Percentiles rank a stretch among this genome's conserved stretches.
Conservation (phyloP, 148 eudicot genomes). For the Persicaria maculosa region DNA sequence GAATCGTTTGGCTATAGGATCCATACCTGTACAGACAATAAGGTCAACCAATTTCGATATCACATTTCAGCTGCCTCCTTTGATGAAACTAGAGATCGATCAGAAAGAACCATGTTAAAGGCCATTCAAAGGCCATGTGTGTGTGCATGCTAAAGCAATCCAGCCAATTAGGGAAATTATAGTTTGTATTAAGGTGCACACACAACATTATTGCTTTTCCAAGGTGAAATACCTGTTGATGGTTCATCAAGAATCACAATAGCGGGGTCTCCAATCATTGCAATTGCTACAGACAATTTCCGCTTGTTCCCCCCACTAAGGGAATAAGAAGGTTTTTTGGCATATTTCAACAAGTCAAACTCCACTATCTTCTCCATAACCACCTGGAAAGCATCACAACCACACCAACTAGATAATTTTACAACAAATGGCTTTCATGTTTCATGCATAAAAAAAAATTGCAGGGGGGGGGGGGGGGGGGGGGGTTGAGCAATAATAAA, state of each 20-base stretch:
- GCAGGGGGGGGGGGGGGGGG: neutral
- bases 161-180: neutral
- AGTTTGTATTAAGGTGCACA: neutral
- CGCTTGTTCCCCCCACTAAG: constrained; percentile 97
- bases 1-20: constrained; percentile 95
- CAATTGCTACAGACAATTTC: constrained; percentile 94
- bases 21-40: constrained; percentile 59
- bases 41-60: neutral
- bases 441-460: neutral
- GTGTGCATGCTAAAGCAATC: neutral
- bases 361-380: constrained; percentile 76
- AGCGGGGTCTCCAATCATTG: constrained; percentile 99
- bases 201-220: neutral
- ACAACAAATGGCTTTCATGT: constrained; percentile 5
- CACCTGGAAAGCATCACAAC: constrained; percentile 38
- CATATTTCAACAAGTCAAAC: constrained; percentile 87
- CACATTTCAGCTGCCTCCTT: neutral
- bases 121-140: neutral
- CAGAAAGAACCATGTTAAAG: neutral
- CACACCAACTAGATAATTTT: neutral
- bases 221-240: constrained; percentile 60
- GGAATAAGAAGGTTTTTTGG: constrained; percentile 76
- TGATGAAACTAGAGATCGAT: neutral
- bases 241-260: constrained; percentile 97
- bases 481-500: neutral